phyloP scores from a whole-genome alignment of 306 rosid genomes.

The Pueraria montana region DNA sequence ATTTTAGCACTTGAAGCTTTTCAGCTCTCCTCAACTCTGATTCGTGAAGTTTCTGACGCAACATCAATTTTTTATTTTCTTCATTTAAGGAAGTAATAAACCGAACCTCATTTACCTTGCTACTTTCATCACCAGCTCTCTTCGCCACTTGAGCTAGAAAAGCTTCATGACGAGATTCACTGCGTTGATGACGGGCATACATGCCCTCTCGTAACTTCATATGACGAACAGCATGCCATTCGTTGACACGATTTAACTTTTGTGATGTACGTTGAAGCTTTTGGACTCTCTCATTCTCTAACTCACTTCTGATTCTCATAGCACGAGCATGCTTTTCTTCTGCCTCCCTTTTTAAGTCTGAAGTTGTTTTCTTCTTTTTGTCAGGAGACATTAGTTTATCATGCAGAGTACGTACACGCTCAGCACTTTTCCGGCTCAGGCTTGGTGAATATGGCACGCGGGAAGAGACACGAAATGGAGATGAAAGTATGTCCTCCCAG shows the following conservation, averaged over 20 bases:
- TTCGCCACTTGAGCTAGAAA: constrained; percentile 94
- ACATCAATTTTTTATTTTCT: constrained; percentile 87
- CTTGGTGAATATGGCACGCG: constrained; percentile 87
- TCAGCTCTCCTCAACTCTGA: constrained; percentile 99
- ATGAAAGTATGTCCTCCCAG: constrained; percentile 96
- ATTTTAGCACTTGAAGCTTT: constrained; percentile 92
- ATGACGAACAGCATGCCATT: constrained; percentile 94
- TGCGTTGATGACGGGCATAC: constrained; percentile 97
- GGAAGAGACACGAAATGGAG: constrained; percentile 85
- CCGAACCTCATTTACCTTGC: constrained; percentile 98
- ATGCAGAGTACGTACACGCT: constrained; percentile 90
- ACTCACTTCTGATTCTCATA: constrained; percentile 90
- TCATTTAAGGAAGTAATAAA: constrained; percentile 95
- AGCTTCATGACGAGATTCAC: constrained; percentile 98
- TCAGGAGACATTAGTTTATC: constrained; percentile 98
- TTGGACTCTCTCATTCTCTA: constrained; percentile 96
- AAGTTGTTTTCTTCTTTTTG: constrained; percentile 88
- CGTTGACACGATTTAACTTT: constrained; percentile 87
- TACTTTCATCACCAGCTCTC: constrained; percentile 99
- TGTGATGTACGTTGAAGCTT: constrained; percentile 94
- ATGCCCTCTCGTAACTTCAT: constrained; percentile 95
- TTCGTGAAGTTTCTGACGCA: constrained; percentile 96
- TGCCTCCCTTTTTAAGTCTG: constrained; percentile 90
- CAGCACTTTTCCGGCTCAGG: constrained; percentile 88
- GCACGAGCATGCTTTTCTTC: constrained; percentile 99